phyloP scores from a whole-genome alignment of 768 basidiomycete species.

The Mycena crocata region DNA sequence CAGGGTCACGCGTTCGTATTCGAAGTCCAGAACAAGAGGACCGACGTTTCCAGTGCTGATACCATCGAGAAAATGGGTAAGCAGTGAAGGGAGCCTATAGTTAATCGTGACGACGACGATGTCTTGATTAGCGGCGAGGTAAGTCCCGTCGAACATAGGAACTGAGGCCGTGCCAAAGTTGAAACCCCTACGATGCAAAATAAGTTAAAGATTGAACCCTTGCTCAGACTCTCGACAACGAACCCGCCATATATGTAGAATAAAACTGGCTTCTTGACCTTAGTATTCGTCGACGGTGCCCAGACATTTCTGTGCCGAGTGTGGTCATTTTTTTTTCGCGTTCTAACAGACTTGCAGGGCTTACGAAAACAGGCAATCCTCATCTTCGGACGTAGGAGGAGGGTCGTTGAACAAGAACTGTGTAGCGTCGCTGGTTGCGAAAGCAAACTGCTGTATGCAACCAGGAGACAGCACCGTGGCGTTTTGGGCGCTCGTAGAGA shows the following conservation, averaged over 20 bases:
- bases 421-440: neutral
- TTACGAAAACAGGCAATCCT: constrained; percentile 23
- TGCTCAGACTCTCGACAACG: neutral
- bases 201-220: too few species aligned
- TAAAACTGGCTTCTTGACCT: constrained; percentile 3
- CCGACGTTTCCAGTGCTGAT: too few species aligned
- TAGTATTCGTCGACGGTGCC: constrained; percentile 4
- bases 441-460: constrained; percentile 14
- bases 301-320: constrained; percentile 6
- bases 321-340: neutral
- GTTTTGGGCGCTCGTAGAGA: neutral
- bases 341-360: neutral
- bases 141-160: constrained; percentile 12
- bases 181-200: neutral
- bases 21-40: too few species aligned
- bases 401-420: constrained; percentile 18
- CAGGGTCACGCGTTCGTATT: too few species aligned
- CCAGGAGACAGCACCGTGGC: constrained; percentile 4
- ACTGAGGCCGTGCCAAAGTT: constrained; percentile 10
- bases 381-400: constrained; percentile 17
- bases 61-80: too few species aligned
- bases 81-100: too few species aligned
- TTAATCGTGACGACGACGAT: constrained; percentile 23
- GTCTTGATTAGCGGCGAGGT: constrained; percentile 6
- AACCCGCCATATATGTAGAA: constrained; percentile 22